These are phyloP conservation scores for Pelagomonas calceolata DNA, from an alignment of 108 stramenopile genomes.

Conservation along the genomic window DNA sequence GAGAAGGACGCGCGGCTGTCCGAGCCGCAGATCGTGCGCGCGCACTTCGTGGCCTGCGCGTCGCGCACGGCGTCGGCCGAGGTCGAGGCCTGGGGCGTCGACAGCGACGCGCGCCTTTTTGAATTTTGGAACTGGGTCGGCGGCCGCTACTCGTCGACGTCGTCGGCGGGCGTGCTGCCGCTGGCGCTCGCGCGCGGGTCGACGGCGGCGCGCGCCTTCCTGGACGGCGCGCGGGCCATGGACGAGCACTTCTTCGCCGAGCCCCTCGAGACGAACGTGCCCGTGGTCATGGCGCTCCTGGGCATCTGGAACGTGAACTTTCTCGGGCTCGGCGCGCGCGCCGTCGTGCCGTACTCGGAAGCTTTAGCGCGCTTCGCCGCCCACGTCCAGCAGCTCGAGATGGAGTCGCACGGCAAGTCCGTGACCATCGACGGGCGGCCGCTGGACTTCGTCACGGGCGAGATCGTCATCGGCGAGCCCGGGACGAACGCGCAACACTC, in stretches of 20 bases:
- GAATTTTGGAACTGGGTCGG: constrained; percentile 96
- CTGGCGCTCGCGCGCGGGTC: constrained; percentile 41
- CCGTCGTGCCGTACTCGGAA: constrained; percentile 54
- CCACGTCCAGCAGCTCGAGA: constrained; percentile 94
- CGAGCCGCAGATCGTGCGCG: constrained; percentile 66
- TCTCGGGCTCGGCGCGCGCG: constrained; percentile 47
- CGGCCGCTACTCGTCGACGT: constrained; percentile 76
- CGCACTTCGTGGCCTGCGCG: constrained; percentile 92
- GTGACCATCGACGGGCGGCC: constrained; percentile 60
- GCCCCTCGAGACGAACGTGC: constrained; percentile 82
- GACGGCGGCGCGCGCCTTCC: constrained; percentile 19
- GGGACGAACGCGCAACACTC: constrained; percentile 60
- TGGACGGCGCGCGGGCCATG: constrained; percentile 81
- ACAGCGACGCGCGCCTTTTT: constrained; percentile 74
- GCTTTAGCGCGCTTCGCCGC: constrained; percentile 80
- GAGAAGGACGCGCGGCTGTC: constrained; percentile 33
- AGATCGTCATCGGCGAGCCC: constrained; percentile 48
- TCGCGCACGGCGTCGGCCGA: constrained; percentile 54
- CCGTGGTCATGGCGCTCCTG: constrained; percentile 89
- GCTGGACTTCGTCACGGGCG: constrained; percentile 44
- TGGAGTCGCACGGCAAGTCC: constrained; percentile 97
- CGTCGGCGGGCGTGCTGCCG: constrained; percentile 54
- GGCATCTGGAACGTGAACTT: constrained; percentile 98
- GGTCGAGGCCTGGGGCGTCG: constrained; percentile 74
- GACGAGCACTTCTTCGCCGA: constrained; percentile 88